Base-by-base conservation (phyloP, 371 early-diverging fungal genomes). In the Furculomyces boomerangus region DNA sequence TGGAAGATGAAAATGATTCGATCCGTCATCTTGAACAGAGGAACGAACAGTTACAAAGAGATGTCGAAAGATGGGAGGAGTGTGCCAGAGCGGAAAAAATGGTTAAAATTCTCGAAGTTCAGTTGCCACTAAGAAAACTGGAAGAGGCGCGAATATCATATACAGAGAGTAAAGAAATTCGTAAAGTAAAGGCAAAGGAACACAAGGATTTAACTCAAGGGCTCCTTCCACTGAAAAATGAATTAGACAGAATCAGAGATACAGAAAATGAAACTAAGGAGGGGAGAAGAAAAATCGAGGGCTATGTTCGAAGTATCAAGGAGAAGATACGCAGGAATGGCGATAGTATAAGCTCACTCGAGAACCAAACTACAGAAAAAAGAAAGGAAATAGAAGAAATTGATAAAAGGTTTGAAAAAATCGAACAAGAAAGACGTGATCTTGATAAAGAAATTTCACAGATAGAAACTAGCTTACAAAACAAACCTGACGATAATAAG, bases 21-120 rank as follows among this genome's bases (percentile, higher is more conserved):
- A 54, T 79, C 5, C 71, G 72, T 28, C 63, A 72, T 2, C 64
- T 85, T 46, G 72, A 73, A 44, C 70, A 71, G 37, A 73, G 75
- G 43, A 81, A 84, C 31, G 68, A 70, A 3, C 63, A 73, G 29
- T 63, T 84, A 20, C 80, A 83, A 61, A 74, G 70, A 51, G 90
- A 90, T 56, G 88, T 90, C 0, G 54, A 73, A 26, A 71, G 83
- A 28, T 78, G 80, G 64, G 72, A 78, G 28, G 80, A 86, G 58
- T 79, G 79, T n/a, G 77, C 81, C 52, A 66, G 68, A 2, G 71
- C 80, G 10, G 53, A 76, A 44, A 56, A 55, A 18, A 61, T 71
- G 59, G 47, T 77, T 30, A 63, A 67, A 47, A 54, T 74, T 14
- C 62, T 78, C 0, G 66, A 81, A 45, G 73, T 77, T 1, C 76